phyloP scores from a whole-genome alignment of 2,329 filamentous ascomycete species.

The Aspergillus awamori region DNA sequence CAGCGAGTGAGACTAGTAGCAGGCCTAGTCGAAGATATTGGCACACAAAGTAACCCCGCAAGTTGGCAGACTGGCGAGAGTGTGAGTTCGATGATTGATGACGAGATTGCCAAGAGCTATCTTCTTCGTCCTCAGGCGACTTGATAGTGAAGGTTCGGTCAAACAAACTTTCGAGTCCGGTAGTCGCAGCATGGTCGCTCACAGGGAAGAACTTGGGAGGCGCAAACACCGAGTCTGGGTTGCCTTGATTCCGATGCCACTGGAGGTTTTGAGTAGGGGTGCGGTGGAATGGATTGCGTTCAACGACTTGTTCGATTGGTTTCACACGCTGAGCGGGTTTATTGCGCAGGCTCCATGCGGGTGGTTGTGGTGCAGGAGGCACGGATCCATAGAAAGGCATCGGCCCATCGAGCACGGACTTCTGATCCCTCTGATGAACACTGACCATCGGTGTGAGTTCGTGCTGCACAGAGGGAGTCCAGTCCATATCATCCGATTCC shows the following conservation, averaged over 20 bases:
- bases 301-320: conserved; percentile 38
- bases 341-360: conserved; percentile 44
- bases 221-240: conserved; percentile 41
- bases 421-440: conserved; percentile 33
- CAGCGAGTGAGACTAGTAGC: conserved; percentile 32
- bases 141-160: conserved; percentile 48
- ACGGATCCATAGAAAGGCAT: conserved; percentile 49
- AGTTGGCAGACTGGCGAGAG: conserved; percentile 10
- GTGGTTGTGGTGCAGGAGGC: conserved; percentile 44
- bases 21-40: conserved; percentile 36
- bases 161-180: conserved; percentile 52
- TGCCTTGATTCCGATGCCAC: conserved; percentile 21
- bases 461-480: conserved; percentile 50
- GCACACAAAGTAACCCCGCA: conserved; percentile 26
- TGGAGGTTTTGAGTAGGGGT: conserved; percentile 30
- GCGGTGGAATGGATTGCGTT: conserved; percentile 43
- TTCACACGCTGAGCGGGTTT: conserved; percentile 32
- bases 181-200: conserved; percentile 45
- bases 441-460: conserved; percentile 37
- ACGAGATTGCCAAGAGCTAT: conserved; percentile 24
- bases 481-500: conserved; percentile 53
- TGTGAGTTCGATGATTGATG: conserved; percentile 9
- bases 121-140: conserved; percentile 31
- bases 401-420: conserved; percentile 35
- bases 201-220: conserved; percentile 50